phyloP scores from a whole-genome alignment of 805 yeast genomes.

The Alloascoidea hylecoeti region DNA sequence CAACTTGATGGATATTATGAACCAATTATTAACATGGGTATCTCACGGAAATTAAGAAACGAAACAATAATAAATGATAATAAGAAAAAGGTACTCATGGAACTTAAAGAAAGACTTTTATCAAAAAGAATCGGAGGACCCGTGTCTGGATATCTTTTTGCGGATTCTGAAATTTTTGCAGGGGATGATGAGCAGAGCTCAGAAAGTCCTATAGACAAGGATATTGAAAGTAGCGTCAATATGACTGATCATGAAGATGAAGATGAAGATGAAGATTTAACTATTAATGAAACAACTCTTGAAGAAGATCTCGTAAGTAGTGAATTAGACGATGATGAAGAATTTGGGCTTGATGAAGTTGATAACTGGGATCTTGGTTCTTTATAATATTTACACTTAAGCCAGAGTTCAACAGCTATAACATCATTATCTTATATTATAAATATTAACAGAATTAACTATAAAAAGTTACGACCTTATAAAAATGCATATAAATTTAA shows the following conservation, averaged over 20 bases:
- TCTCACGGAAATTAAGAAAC: neutral
- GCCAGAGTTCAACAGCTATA: no score
- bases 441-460: no score
- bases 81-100: neutral
- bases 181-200: neutral
- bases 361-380: neutral
- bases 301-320: constrained; percentile 11
- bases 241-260: neutral
- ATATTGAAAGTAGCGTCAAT: no score
- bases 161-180: neutral
- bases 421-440: no score
- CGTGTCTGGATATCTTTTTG: neutral
- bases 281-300: no score
- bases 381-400: no score
- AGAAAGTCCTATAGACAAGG: no score
- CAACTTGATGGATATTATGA: neutral
- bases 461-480: no score
- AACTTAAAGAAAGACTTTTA: no score
- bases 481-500: no score
- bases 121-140: neutral
- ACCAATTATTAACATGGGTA: neutral
- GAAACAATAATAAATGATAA: neutral
- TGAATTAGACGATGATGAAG: constrained; percentile 4
- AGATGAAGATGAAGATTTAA: neutral
- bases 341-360: neutral